Evolutionary conservation across 2,329 filamentous ascomycete genomes (phyloP), one percentile per base, ranked within the genome.

Genomic region (Aureobasidium zeae): DNA sequence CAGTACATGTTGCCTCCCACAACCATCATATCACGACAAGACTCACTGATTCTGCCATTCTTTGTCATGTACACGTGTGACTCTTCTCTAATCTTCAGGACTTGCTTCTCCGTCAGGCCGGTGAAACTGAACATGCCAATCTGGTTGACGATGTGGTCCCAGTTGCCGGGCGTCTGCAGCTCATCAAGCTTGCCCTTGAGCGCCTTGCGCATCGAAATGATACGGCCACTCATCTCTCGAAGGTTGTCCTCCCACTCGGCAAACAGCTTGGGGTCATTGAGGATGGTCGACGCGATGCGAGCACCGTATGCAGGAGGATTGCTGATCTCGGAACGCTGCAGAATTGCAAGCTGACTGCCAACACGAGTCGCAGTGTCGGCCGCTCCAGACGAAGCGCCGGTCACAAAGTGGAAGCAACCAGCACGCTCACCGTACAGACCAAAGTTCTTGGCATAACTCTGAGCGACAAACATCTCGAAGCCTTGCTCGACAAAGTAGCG

Each of bases 51-150:
- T 36, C 91, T 83, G 16, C 91, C 91, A 60, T 98, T 98, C 77
- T 95, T 95, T 53, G 89, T 96, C 70, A 89, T 88, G 68, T 91
- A 91, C 43, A 91, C 73, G 63, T 91, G 85, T 48, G 72, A 76
- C 38, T 84, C 76, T 49, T 77, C 71, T 41, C 81, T 74, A 49
- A 91, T 68, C 66, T 77, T 79, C 53, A 74, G 54, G 6, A 89
- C 85, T 61, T 91, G 85, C 49, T 75, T 61, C 67, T 87, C 83
- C 10, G 63, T 75, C 61, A 93, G 66, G 10, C 86, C 86, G 1
- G 86, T 93, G 64, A 94, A 98, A 63, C 82, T 89, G 70, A 98
- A 98, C 91, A 98, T 98, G 69, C 91, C 91, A 60, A 98, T 98
- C 74, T 98, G 91, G 57, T 93, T 85, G 12, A 88, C 95, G 62